Base-by-base conservation (phyloP, 2,329 filamentous ascomycete genomes). In the Plectosphaerella cucumerina region DNA sequence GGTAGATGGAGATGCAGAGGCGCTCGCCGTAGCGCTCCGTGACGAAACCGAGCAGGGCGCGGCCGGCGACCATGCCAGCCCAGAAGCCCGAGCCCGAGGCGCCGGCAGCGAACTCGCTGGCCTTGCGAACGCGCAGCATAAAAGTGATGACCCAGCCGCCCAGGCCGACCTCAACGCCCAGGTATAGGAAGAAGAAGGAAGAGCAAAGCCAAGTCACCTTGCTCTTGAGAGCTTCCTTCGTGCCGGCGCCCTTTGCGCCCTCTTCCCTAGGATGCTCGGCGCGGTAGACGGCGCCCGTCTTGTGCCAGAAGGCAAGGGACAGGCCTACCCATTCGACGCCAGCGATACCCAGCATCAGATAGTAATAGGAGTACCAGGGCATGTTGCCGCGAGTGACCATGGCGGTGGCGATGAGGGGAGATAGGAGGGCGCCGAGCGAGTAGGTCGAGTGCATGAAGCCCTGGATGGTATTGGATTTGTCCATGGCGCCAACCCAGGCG, bases 61-160 rank as follows among this genome's bases (percentile, higher is more conserved):
- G 74, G 0, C 88, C 88, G 0, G 86, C 66, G 0, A 87, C 89
- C 60, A 90, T 80, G 1, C 88, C 88, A n/a, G 87, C 78, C 88
- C 88, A 92, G 67, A 90, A 92, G 0, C 87, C 88, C 0, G 87
- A 88, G 0, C 81, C 83, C 0, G 82, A 83, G 67, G 89, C 85
- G 22, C 87, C 87, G n/a, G 84, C 84, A 0, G 82, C 80, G 58
- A 89, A 90, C 0, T 80, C 68, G 2, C 70, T 76, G 1, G 82
- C 87, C 6, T 84, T 69, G 14, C 89, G 79, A 10, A 89, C 83
- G 12, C 80, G 78, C 6, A 89, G 81, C 86, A 92, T 91, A 64
- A 92, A 91, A 0, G 84, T 85, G 33, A 90, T 85, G 33, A 92
- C 84, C 89, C 89, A 93, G 4, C 89, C 89, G 20, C 87, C 86